Base-by-base conservation (phyloP, 257 asterid genomes). In the Catharanthus roseus region DNA sequence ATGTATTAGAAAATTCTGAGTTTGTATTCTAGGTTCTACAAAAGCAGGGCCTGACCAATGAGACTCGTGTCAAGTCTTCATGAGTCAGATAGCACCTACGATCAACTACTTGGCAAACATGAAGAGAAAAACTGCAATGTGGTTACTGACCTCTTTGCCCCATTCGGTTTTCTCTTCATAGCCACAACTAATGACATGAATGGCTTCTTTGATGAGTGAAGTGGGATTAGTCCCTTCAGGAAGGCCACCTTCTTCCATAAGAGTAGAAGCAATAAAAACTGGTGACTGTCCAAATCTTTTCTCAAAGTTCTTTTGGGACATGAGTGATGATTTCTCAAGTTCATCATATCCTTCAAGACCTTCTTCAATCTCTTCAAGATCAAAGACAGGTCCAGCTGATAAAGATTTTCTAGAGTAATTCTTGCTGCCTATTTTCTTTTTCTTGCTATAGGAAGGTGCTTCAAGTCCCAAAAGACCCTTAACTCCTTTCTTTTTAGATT, bases 141-240 rank as follows among this genome's bases (percentile, higher is more conserved):
- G 69, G 41, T 28, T 63, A 74, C 85, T 65, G 23, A 85, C 97
- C 87, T 90, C 96, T 74, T 88, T 90, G 60, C 96, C 97, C 97
- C 97, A 90, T 75, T 90, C 97, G 15, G 96, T 90, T 80, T 90
- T 90, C 83, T 90, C 96, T 81, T 90, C 96, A 54, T 90, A 90
- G 26, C 95, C 93, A 77, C 93, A 85, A 75, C 96, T 86, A 56
- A 90, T 90, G 50, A 90, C 96, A 83, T 88, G 93, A 80, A 90
- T 88, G 80, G 97, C 97, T 84, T 90, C 93, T 81, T 88, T 88
- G 73, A 87, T 81, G 39, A 86, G 86, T 16, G 97, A 81, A 0
- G 85, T 73, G 0, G 90, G 75, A 57, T 80, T 86, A 70, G 86
- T 86, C 67, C 93, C 92, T 72, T 86, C 87, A 3, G 96, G 93